phyloP scores from a whole-genome alignment of 1,139 yeast species.

The Pneumocystis carinii region DNA sequence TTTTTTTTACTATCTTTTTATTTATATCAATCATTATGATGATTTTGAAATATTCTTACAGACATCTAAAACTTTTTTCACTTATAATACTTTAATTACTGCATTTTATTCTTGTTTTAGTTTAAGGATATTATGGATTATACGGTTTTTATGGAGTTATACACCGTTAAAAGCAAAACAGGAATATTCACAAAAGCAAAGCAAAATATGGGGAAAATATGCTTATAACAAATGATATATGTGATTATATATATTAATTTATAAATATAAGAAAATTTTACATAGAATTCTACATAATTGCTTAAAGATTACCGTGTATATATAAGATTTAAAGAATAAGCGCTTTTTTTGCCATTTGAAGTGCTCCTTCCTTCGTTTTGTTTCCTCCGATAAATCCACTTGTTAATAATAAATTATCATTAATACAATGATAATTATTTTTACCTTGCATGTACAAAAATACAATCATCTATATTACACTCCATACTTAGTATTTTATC shows the following conservation, averaged over 20 bases:
- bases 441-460: slow-evolving; percentile 63
- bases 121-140: background rate
- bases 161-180: background rate
- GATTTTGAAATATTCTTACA: background rate
- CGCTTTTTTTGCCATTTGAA: slow-evolving; percentile 55
- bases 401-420: background rate
- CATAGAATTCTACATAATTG: background rate
- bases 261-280: background rate
- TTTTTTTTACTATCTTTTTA: background rate
- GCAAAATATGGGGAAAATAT: background rate
- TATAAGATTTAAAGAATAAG: slow-evolving; percentile 19
- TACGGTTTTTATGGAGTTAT: background rate
- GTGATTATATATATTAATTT: background rate
- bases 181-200: background rate
- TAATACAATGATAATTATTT: background rate
- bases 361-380: slow-evolving; percentile 59
- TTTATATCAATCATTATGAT: background rate
- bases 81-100: background rate
- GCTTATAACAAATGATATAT: background rate
- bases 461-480: slow-evolving; percentile 70
- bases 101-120: background rate
- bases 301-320: background rate
- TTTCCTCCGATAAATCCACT: slow-evolving; percentile 98
- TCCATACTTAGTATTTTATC: slow-evolving; percentile 62
- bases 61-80: background rate